Evolutionary conservation across 1,284 basidiomycete species (phyloP), one percentile per base, ranked within the genome.

Genomic region (Rhodotorula sp.): DNA sequence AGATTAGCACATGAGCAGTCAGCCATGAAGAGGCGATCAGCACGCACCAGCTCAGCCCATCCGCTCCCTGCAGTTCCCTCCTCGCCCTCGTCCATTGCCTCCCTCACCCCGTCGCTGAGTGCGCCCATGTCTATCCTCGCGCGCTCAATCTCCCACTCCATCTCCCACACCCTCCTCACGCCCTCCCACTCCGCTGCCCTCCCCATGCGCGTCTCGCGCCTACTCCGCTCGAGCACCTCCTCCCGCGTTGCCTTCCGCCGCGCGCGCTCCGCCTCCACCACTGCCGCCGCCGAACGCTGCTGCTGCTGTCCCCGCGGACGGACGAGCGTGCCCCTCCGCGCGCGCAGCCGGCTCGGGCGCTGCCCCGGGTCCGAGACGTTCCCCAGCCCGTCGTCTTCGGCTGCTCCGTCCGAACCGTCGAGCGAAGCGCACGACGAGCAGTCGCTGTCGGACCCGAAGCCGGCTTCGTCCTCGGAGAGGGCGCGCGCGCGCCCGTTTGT

Each of bases 131-230:
- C 74, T 1, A 10, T 7, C 19, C 56, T 19, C 23, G 59, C 27
- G 25, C 42, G 3, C 25, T 60, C 66, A 14, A 69, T 16, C 25
- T 58, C 60, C 45, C 45, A 45, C 64, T 67, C 59, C 0, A 54
- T 41, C 54, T 59, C 65, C 53, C 68, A 61, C 34, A 63, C 3
- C 34, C 25, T 23, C 14, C 58, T 1, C 0, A 68, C 42, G 16
- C 19, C 44, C 16, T 61, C 67, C 52, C n/a, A 34, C 27, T 21
- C 46, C 4, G 74, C 68, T 0, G 55, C 34, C 8, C 62, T 42
- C 14, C 73, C 74, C 74, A 75, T 75, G 17, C 67, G 61, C 64
- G 71, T 75, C 57, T 75, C 74, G 58, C 74, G 60, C 57, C 66
- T 19, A 34, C 66, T 71, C 61, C 55, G 64, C 66, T 75, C 74